Base-by-base conservation (phyloP, 2,329 filamentous ascomycete species). In the Monosporascus sp. region DNA sequence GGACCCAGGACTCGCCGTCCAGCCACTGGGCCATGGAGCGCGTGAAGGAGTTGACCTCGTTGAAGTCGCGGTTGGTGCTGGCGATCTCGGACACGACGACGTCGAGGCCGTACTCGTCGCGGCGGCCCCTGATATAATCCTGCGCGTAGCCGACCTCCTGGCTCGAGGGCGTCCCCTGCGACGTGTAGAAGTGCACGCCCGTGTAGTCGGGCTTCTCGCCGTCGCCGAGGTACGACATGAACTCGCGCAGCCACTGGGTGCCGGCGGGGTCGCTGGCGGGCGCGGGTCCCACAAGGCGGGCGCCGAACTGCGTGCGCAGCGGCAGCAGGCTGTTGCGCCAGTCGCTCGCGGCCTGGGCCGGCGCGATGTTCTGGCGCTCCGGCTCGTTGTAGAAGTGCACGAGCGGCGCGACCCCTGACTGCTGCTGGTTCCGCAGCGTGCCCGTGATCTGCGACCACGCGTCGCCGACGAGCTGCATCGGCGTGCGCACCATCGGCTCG, bases 371-470 rank as follows among this genome's bases (percentile, higher is more conserved):
- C 16, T 67, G 66, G 48, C 72, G 67, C 54, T 77, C 73, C 7
- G 75, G 75, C 61, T 77, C 74, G 58, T 77, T 77, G 68, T 76
- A 72, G 57, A 71, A 77, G 55, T 75, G 72, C 11, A 76, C 66
- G 34, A 75, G 58, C 7, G 66, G 57, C 26, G 55, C 53, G 9
- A 54, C 38, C 3, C 41, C 58, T 5, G 59, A 56, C 4, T 62
- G 54, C 14, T 68, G 52, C 60, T 63, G 55, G 16, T 61, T 54
- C 43, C 6, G 11, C 11, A 46, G 24, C 43, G 43, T 26, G 9
- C 22, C 22, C 22, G 8, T 7, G 22, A 46, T 22, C 43, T 46
- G 43, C 22, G 11, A 17, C 72, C 73, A 77, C 43, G 75, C 72
- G 34, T 71, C 64, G 48, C 71, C 66, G 36, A 60, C 59, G 22